Evolutionary conservation across 176 grass and related monocot genomes (phyloP).

Genomic region (Guadua angustifolia): DNA sequence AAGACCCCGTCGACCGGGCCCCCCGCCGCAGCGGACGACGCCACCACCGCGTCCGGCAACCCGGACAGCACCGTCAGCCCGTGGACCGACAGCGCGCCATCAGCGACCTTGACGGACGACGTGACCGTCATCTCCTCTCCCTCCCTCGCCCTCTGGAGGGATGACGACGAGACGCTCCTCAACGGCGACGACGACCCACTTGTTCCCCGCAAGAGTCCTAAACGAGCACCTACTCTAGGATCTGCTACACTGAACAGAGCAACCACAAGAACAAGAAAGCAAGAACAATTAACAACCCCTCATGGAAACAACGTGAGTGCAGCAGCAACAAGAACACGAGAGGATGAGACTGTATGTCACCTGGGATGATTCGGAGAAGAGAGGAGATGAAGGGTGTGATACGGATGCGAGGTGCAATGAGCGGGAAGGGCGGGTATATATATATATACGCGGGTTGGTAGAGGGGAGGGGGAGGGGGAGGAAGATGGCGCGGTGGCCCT

Average conservation of each 20-base stretch:
- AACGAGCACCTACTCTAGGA: neutral
- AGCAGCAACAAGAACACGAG: neutral
- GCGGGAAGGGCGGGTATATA: slow-evolving; percentile 45
- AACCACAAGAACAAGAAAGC: neutral
- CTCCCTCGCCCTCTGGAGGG: neutral
- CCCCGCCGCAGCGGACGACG: slow-evolving; percentile 57
- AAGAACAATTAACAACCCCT: neutral
- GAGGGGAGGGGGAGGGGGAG: neutral
- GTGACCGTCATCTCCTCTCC: slow-evolving; percentile 70
- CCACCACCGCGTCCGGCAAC: slow-evolving; percentile 58
- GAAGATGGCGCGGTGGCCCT: slow-evolving; percentile 14
- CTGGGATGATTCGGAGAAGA: neutral
- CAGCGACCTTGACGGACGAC: slow-evolving; percentile 59
- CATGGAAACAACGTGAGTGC: neutral
- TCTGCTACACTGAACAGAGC: neutral
- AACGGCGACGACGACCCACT: neutral
- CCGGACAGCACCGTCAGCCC: slow-evolving; percentile 65
- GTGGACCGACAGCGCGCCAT: slow-evolving; percentile 51
- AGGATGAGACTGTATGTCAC: too few species aligned
- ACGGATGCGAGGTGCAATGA: neutral
- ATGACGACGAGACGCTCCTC: neutral
- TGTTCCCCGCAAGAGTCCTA: slow-evolving; percentile 6
- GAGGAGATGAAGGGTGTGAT: neutral
- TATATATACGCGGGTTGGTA: slow-evolving; percentile 27
- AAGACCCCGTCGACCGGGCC: slow-evolving; percentile 79